Conservation (phyloP, 306 rosid genomes). For the Begonia loranthoides region DNA sequence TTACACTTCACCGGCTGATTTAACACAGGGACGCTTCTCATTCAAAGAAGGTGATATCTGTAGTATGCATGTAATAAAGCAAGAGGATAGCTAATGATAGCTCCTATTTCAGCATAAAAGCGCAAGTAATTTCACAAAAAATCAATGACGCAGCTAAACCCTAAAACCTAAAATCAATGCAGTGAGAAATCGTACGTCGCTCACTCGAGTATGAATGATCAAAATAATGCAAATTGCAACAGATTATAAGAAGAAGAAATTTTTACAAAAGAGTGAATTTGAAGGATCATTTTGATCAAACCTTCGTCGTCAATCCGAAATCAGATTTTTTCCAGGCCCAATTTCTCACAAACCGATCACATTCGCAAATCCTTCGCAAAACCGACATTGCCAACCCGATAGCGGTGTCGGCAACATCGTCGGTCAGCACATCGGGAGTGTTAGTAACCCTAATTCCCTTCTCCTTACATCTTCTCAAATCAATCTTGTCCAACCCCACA, state of each 20-base stretch:
- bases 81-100: no score
- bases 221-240: background rate
- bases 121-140: no score
- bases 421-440: constrained; percentile 59
- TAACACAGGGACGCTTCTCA: no score
- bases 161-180: no score
- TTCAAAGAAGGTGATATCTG: no score
- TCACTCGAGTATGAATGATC: no score
- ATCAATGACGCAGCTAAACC: no score
- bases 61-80: no score
- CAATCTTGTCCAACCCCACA: constrained; percentile 56
- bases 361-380: constrained; percentile 21
- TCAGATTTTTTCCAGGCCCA: constrained; percentile 23
- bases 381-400: constrained; percentile 42
- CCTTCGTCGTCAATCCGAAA: constrained; percentile 30
- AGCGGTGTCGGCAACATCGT: constrained; percentile 65
- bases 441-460: constrained; percentile 44
- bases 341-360: constrained; percentile 27
- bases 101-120: no score
- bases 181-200: no score
- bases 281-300: background rate
- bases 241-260: background rate
- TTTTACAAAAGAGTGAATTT: background rate
- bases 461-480: constrained; percentile 27
- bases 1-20: no score